phyloP scores from a whole-genome alignment of 2,329 filamentous ascomycete species.

The Thelonectria olida region DNA sequence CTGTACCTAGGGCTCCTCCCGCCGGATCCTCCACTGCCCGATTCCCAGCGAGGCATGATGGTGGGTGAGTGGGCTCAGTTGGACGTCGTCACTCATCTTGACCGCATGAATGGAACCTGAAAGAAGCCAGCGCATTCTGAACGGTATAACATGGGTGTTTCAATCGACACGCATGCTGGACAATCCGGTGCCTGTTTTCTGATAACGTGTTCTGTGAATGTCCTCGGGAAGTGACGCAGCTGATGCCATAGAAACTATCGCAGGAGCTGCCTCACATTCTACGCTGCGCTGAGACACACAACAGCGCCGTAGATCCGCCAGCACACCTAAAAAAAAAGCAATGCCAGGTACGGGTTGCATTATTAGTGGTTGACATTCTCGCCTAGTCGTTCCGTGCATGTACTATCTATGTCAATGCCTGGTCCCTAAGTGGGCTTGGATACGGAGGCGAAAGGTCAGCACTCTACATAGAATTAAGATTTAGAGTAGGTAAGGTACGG shows the following conservation, averaged over 20 bases:
- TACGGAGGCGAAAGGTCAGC: not conserved
- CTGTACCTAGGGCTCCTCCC: no score
- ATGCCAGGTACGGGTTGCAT: not conserved
- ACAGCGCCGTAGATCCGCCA: not conserved
- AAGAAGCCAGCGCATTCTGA: not conserved
- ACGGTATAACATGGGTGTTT: conserved; percentile 4
- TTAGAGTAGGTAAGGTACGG: no score
- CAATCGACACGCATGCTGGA: not conserved
- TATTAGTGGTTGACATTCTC: not conserved
- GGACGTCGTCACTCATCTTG: not conserved
- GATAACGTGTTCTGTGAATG: not conserved
- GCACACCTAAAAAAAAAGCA: not conserved
- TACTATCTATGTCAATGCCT: not conserved
- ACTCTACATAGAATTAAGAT: no score
- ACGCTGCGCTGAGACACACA: not conserved
- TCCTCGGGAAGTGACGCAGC: not conserved
- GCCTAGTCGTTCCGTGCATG: not conserved
- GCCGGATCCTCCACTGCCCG: no score
- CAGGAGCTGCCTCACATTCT: not conserved
- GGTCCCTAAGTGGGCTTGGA: not conserved
- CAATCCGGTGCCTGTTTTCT: not conserved
- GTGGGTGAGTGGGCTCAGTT: not conserved
- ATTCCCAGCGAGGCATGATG: not conserved
- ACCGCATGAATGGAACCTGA: conserved; percentile 2
- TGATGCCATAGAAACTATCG: not conserved